phyloP scores from a whole-genome alignment of 2,329 filamentous ascomycete species.

The Colletotrichum brevisporum region DNA sequence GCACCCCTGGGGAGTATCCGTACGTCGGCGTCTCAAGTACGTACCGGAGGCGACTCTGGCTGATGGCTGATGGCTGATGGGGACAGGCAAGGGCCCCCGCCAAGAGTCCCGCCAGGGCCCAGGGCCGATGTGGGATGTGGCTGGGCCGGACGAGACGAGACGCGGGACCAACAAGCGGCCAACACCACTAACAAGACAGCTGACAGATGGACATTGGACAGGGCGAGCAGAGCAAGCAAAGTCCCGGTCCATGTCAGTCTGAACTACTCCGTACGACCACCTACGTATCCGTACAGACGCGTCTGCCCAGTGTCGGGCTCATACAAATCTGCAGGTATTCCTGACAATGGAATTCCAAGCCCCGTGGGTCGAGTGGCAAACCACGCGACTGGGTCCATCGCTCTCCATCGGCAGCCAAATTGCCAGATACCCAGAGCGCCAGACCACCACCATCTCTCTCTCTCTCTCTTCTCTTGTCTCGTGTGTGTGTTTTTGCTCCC shows the following conservation, averaged over 20 bases:
- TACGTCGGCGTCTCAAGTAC: conserved; percentile 1
- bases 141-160: conserved; percentile 27
- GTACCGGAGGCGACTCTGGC: conserved; percentile 27
- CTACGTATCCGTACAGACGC: too few species aligned
- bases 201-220: too few species aligned
- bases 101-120: neutral
- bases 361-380: conserved; percentile 37
- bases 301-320: neutral
- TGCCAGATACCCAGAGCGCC: neutral
- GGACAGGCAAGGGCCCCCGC: too few species aligned
- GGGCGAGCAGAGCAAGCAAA: conserved; percentile 6
- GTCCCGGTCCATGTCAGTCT: neutral
- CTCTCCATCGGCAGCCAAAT: neutral
- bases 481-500: neutral
- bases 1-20: too few species aligned
- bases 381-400: conserved; percentile 14
- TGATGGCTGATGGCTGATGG: neutral
- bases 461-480: neutral
- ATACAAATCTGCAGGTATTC: neutral
- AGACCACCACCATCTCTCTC: conserved; percentile 2
- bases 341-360: conserved; percentile 15
- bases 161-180: conserved; percentile 12
- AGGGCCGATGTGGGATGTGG: conserved; percentile 24
- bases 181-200: neutral
- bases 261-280: neutral